Conservation (phyloP, 73 alveolate genomes). For the Blepharisma japonicum region DNA sequence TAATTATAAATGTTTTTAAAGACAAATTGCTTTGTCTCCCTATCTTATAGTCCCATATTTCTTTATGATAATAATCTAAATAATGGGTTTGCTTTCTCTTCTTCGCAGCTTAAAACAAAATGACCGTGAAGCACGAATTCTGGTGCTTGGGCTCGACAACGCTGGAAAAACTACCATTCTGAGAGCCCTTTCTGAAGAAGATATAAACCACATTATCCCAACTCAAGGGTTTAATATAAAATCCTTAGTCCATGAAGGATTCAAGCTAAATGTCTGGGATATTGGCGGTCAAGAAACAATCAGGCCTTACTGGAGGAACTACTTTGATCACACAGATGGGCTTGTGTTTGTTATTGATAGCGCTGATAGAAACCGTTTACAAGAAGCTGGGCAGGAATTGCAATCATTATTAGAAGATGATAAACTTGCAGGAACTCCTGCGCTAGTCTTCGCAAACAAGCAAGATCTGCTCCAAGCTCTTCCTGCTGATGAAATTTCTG, state of each 20-base stretch:
- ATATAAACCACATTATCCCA: slow-evolving; percentile 92
- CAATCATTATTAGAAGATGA: slow-evolving; percentile 71
- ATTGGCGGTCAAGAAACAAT: slow-evolving; percentile 98
- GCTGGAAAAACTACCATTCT: slow-evolving; percentile 99
- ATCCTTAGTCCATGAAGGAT: slow-evolving; percentile 94
- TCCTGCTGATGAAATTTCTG: slow-evolving; percentile 95
- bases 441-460: slow-evolving; percentile 65
- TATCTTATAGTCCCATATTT: too few species aligned
- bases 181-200: slow-evolving; percentile 93
- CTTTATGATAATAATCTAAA: not conserved
- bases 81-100: slow-evolving; percentile 55
- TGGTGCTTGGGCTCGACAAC: slow-evolving; percentile 97
- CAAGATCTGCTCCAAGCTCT: slow-evolving; percentile 83
- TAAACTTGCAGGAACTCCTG: slow-evolving; percentile 87
- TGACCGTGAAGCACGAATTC: slow-evolving; percentile 93
- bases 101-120: slow-evolving; percentile 63
- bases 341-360: slow-evolving; percentile 95
- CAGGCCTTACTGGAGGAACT: slow-evolving; percentile 97
- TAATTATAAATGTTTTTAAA: too few species aligned
- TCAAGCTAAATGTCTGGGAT: slow-evolving; percentile 98
- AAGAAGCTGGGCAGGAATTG: slow-evolving; percentile 91
- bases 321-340: slow-evolving; percentile 95
- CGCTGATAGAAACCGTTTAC: slow-evolving; percentile 91
- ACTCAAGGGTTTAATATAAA: slow-evolving; percentile 98
- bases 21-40: too few species aligned